Percentiles rank a stretch among this genome's conserved stretches.
Conservation (phyloP, 106 monocot species). For the Acorus gramineus region DNA sequence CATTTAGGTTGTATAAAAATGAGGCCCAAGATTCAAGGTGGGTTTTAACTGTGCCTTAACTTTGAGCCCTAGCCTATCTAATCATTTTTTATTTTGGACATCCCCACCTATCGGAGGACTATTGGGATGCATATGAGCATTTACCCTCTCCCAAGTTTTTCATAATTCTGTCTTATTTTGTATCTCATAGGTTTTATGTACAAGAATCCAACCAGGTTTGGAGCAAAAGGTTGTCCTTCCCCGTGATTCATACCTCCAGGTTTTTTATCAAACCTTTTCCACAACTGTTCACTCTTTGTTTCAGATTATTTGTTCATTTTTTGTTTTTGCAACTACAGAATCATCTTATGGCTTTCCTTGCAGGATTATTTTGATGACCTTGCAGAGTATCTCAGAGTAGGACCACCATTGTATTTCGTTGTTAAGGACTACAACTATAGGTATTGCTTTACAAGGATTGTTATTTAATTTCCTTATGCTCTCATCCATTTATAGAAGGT, state of each 20-base stretch:
- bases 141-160: not conserved
- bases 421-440: slow-evolving; percentile 94
- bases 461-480: not conserved
- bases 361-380: slow-evolving; percentile 88
- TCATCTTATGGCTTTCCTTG: not conserved
- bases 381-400: slow-evolving; percentile 70
- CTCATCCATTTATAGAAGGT: not conserved
- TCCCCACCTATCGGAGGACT: too few species aligned
- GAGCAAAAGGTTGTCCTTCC: slow-evolving; percentile 92
- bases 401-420: slow-evolving; percentile 94
- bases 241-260: slow-evolving; percentile 93
- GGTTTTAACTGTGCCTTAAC: too few species aligned
- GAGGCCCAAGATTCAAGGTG: too few species aligned
- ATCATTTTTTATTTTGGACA: too few species aligned
- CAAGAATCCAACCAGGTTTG: slow-evolving; percentile 79
- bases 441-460: slow-evolving; percentile 16
- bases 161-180: slow-evolving; percentile 5
- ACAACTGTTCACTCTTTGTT: not conserved
- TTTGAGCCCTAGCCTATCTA: too few species aligned
- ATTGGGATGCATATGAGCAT: too few species aligned
- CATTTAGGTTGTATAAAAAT: too few species aligned
- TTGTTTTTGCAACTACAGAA: not conserved
- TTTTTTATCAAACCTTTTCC: slow-evolving; percentile 6
- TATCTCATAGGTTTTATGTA: slow-evolving; percentile 47
- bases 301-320: not conserved